phyloP scores from a whole-genome alignment of 768 basidiomycete genomes.

The Lentinula lateritia region DNA sequence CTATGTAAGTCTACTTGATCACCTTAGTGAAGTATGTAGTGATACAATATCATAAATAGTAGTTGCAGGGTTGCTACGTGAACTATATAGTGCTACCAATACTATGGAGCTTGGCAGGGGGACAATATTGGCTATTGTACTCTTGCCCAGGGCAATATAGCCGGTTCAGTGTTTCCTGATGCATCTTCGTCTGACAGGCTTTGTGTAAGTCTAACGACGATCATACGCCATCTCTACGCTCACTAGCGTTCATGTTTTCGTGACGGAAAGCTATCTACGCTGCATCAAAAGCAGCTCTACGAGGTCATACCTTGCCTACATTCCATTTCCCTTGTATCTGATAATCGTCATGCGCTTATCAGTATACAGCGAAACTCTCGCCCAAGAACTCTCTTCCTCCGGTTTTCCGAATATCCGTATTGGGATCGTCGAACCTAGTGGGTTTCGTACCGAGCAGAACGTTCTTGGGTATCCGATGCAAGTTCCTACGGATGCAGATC shows the following conservation, averaged over 20 bases:
- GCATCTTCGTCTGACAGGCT: not conserved
- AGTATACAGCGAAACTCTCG: conserved; percentile 6
- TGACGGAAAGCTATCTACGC: conserved; percentile 23
- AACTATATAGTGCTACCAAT: no score
- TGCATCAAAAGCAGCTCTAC: conserved; percentile 3
- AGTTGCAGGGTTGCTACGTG: no score
- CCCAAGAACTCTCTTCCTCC: not conserved
- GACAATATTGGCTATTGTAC: no score
- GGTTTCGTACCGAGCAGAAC: not conserved
- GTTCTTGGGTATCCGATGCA: conserved; percentile 16
- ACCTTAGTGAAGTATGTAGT: no score
- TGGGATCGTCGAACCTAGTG: not conserved
- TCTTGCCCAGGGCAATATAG: no score
- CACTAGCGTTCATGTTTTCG: conserved; percentile 10
- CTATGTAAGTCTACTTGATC: no score
- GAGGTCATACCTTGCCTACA: not conserved
- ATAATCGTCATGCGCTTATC: not conserved
- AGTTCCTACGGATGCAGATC: not conserved
- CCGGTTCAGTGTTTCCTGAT: no score
- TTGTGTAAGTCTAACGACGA: not conserved
- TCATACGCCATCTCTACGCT: not conserved
- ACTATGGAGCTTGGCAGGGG: no score
- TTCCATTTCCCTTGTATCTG: no score
- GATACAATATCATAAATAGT: no score
- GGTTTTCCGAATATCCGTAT: conserved; percentile 9